A percentile compares a stretch with the other conserved stretches of the same genome.
Evolutionary conservation across 192 early-diverging fungal genomes (phyloP).

Genomic region (Pilobolus umbonatus): DNA sequence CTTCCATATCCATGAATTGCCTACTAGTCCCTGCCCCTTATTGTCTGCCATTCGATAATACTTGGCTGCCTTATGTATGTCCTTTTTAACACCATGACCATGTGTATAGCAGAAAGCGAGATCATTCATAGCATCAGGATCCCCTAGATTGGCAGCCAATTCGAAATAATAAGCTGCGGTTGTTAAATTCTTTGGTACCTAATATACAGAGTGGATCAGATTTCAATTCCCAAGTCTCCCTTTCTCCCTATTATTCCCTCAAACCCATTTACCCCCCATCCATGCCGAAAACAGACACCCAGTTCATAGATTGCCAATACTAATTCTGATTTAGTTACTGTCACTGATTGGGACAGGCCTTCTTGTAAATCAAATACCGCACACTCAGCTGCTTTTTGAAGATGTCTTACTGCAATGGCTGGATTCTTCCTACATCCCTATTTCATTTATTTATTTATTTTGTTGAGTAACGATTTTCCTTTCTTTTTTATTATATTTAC

Average conservation of each 20-base stretch:
- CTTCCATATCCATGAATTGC: conserved; percentile 80
- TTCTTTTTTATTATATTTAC: conserved; percentile 12
- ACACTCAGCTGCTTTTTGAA: conserved; percentile 68
- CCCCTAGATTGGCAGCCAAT: conserved; percentile 73
- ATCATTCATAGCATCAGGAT: conserved; percentile 74
- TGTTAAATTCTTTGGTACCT: conserved; percentile 56
- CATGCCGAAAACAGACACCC: conserved; percentile 73
- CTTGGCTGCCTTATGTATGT: conserved; percentile 66
- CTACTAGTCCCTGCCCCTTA: conserved; percentile 61
- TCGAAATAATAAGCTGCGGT: conserved; percentile 79
- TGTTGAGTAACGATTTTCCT: neutral
- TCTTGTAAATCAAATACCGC: conserved; percentile 58
- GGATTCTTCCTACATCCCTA: conserved; percentile 64
- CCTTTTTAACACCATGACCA: conserved; percentile 75
- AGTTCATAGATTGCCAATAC: conserved; percentile 76
- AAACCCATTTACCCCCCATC: conserved; percentile 57
- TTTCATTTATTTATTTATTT: neutral
- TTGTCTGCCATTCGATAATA: conserved; percentile 68
- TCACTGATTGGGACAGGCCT: conserved; percentile 43
- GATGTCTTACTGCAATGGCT: conserved; percentile 59
- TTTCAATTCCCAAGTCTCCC: neutral
- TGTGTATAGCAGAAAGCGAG: conserved; percentile 68
- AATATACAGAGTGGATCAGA: neutral
- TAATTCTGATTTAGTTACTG: conserved; percentile 53
- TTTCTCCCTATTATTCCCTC: neutral